Conservation (phyloP, 2,329 filamentous ascomycete genomes). For the Neonectria ditissima region DNA sequence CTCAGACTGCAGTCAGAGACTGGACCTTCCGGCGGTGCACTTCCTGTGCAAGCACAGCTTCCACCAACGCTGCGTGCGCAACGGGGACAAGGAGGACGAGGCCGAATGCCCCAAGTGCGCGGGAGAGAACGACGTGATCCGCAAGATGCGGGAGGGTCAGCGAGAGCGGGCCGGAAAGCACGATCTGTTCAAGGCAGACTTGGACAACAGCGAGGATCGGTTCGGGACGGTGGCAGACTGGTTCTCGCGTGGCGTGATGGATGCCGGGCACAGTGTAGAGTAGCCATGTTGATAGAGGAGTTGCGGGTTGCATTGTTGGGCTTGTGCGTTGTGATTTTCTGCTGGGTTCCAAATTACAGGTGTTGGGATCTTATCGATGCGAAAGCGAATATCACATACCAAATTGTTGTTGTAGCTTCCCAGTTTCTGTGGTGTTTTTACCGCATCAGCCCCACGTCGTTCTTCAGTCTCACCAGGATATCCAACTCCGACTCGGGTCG, state of each 20-base stretch:
- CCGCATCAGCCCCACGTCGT: constrained; percentile 30
- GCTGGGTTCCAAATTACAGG: constrained; percentile 18
- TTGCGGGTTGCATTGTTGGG: constrained; percentile 30
- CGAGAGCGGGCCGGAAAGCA: constrained; percentile 88
- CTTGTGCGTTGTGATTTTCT: constrained; percentile 12
- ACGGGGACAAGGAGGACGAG: constrained; percentile 65
- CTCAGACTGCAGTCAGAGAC: constrained; percentile 78
- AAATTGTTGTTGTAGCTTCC: neutral
- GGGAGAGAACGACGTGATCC: constrained; percentile 85
- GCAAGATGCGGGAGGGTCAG: constrained; percentile 87
- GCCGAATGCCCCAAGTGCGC: constrained; percentile 90
- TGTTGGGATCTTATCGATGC: constrained; percentile 27
- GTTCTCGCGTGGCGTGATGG: constrained; percentile 94
- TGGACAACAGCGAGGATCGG: constrained; percentile 81
- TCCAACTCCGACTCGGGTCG: constrained; percentile 6
- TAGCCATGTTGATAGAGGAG: constrained; percentile 33
- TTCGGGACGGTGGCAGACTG: constrained; percentile 95
- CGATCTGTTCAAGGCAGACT: constrained; percentile 86
- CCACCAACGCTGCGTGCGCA: constrained; percentile 85
- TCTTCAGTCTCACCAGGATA: constrained; percentile 7
- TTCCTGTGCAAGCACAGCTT: constrained; percentile 98
- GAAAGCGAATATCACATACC: constrained; percentile 1
- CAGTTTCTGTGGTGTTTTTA: constrained; percentile 7
- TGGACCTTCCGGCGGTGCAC: constrained; percentile 92
- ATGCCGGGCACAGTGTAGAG: constrained; percentile 57